Base-by-base conservation (phyloP, 164 flowering plant genomes). In the Chimonanthus salicifolius region DNA sequence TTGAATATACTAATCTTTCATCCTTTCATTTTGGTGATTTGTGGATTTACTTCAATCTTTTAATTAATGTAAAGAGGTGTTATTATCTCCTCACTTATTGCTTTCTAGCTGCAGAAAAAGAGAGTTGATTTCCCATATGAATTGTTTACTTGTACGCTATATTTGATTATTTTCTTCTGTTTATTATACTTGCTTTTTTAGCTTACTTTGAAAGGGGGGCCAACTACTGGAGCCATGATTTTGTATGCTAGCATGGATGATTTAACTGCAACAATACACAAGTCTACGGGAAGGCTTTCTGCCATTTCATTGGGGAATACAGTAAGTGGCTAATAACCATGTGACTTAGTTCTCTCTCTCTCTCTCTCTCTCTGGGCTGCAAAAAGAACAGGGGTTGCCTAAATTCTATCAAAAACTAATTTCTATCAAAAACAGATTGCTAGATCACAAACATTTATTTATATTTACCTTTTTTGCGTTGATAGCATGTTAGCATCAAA, bases 161-260 rank as follows among this genome's bases (percentile, higher is more conserved):
- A 20, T 47, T 65, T 50, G 15, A 33, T 43, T 43, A 4, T 45
- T 65, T 2, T 65, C 48, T 2, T 13, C 9, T 46, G 46, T 46
- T 44, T 66, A 44, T 48, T 66, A 44, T 44, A 15, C 16, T 66
- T 51, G 20, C 66, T 65, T 75, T 33, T 71, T 71, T 76, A 92
- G 97, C 83, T 95, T 74, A 82, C 89, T 65, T 69, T 89, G 69
- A 81, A 79, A 82, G 99, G 98, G 74, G 99, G 99, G 48, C 99
- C 99, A 74, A 84, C 78, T 63, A 62, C 83, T 76, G 90, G 91
- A 66, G 81, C 74, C 7, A 69, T 49, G 73, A 78, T 85, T 64
- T 89, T 83, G 79, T 95, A 81, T 78, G 76, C 87, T 49, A 87
- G 84, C 76, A 69, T 74, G 78, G 84, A 93, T 76, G 85, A 85